Evolutionary conservation across 2,329 filamentous ascomycete species (phyloP), one percentile per base, ranked within the genome.

Genomic region (Camillea tinctor): DNA sequence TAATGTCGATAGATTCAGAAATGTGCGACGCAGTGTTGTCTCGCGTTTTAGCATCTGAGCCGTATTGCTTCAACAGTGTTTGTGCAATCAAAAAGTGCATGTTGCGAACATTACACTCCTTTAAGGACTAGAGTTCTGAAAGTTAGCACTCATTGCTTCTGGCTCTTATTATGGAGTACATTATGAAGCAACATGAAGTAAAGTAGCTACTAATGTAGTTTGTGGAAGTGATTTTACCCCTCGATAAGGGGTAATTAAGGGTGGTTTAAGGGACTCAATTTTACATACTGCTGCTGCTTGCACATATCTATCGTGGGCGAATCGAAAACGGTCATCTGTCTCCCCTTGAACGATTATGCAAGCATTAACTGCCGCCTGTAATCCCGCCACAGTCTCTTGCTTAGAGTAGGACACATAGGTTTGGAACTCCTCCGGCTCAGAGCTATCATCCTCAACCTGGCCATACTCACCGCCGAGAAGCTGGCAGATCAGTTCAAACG

Each of bases 1-100:
- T 92, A 23, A 95, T 85, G 40, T 88, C 84, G 23, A 90, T 83
- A 1, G 90, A 88, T 66, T 90, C 85, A 71, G 91, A 93, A 3
- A 97, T 89, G 72, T 97, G 94, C 4, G 88, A 85, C 21, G 92
- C 91, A 61, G 89, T 88, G 60, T 85, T 88, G 69, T 96, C 93
- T 13, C 88, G 82, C 23, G 84, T 82, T 54, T 82, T 82, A 1
- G 84, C 80, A 61, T 92, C 87, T 22, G 83, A 75, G 7, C 79
- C 71, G 61, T 84, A 86, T 67, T 93, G 88, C 66, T 90, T 90
- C 73, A 93, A 85, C 65, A 97, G 85, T 0, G 89, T 89, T 70
- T 92, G 88, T 0, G 91, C 90, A 68, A 97, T 92, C 52, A 93
- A 87, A 68, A 93, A 97, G 74, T 97, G 93, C 93, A 97, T 97